Evolutionary conservation across 2,329 filamentous ascomycete genomes (phyloP).

Genomic region (Pezicula radicicola): DNA sequence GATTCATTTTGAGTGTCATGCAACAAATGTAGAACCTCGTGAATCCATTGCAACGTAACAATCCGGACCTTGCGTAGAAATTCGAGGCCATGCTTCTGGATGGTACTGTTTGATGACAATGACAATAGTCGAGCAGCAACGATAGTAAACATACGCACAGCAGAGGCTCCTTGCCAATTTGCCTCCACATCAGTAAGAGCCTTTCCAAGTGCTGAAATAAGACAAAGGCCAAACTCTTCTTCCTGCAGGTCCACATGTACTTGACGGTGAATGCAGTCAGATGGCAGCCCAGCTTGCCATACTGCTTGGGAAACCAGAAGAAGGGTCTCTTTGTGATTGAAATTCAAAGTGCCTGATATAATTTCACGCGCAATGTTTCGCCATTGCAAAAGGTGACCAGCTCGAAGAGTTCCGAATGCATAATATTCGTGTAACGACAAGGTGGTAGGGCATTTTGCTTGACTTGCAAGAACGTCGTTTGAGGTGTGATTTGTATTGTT

Average conservation of each 20-base stretch:
- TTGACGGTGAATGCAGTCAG: conserved; percentile 20
- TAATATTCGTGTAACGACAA: conserved; percentile 54
- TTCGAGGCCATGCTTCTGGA: conserved; percentile 25
- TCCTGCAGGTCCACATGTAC: conserved; percentile 35
- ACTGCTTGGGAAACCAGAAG: conserved; percentile 46
- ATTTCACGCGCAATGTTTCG: conserved; percentile 52
- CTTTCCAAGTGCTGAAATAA: conserved; percentile 31
- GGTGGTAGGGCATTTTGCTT: conserved; percentile 41
- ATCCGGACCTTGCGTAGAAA: conserved; percentile 31
- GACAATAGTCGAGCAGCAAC: conserved; percentile 42
- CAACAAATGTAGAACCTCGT: conserved; percentile 7
- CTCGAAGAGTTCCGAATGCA: conserved; percentile 43
- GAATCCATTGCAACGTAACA: conserved; percentile 38
- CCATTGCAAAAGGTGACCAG: conserved; percentile 50
- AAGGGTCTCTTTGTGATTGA: conserved; percentile 45
- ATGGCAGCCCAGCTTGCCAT: conserved; percentile 39
- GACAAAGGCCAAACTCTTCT: conserved; percentile 25
- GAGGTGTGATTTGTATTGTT: conserved; percentile 26
- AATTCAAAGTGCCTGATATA: conserved; percentile 42
- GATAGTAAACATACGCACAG: conserved; percentile 35
- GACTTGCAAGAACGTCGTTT: conserved; percentile 51
- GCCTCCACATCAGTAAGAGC: conserved; percentile 34
- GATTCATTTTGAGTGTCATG: conserved; percentile 18
- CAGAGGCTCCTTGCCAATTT: conserved; percentile 49
- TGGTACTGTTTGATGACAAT: conserved; percentile 22